Evolutionary conservation across 2,329 filamentous ascomycete genomes (phyloP).

Genomic region (Penicillium corylophilum): DNA sequence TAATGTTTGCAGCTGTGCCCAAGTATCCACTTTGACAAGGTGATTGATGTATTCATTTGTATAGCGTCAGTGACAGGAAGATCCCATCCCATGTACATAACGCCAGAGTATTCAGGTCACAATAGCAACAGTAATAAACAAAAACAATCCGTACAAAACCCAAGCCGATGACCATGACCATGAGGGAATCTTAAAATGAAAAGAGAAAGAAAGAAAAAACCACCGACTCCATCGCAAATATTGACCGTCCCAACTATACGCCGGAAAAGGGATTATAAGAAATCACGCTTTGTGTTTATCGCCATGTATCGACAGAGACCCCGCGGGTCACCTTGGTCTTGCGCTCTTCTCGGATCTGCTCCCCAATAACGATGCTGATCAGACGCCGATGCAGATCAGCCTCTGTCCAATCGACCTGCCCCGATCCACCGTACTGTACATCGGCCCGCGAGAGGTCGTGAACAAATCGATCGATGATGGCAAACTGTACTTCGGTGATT

Average conservation of each 20-base stretch:
- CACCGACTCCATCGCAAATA: constrained; percentile 13
- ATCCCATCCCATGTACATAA: constrained; percentile 4
- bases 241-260: constrained; percentile 3
- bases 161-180: constrained; percentile 14
- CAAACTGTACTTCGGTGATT: constrained; percentile 44
- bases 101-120: constrained; percentile 2
- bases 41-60: constrained; percentile 5
- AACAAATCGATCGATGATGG: constrained; percentile 42
- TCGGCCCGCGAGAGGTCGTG: constrained; percentile 37
- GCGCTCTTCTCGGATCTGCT: constrained; percentile 44
- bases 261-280: constrained; percentile 10
- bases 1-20: constrained; percentile 9
- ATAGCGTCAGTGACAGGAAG: constrained; percentile 1
- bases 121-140: constrained; percentile 4
- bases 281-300: constrained; percentile 15
- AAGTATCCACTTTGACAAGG: constrained; percentile 10
- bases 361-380: constrained; percentile 49
- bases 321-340: constrained; percentile 30
- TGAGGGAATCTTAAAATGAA: constrained; percentile 18
- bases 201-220: constrained; percentile 4
- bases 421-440: constrained; percentile 37
- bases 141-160: constrained; percentile 13
- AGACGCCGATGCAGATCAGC: constrained; percentile 45
- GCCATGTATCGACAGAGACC: constrained; percentile 29
- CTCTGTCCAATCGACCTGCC: constrained; percentile 44